Evolutionary conservation across 1,139 yeast species (phyloP), one percentile per base, ranked within the genome.

Genomic region (Yamadazyma oceani): DNA sequence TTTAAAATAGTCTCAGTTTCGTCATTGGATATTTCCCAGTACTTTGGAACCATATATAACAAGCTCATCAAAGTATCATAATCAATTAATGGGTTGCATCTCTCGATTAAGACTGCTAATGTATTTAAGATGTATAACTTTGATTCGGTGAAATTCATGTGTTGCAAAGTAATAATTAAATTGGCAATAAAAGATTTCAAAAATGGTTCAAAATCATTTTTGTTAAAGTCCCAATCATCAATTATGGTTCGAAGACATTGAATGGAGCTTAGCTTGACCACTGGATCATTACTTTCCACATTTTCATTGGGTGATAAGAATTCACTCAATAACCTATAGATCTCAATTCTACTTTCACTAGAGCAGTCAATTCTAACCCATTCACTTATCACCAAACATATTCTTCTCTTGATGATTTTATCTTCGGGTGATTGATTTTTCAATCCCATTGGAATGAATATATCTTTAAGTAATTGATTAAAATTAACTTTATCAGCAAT

Each of bases 211-310:
- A 92, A 87, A 30, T 70, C 78, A 10, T 64, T 66, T 42, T 85
- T 80, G 30, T 80, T 73, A 55, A 90, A 89, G 45, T 85, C 92
- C 89, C 95, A 88, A 49, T 88, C 97, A 44, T 87, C 92, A 21
- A 89, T 69, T 34, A 85, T 72, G 19, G 77, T 70, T 44, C 81
- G 73, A 12, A 89, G 62, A 0, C 90, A 78, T 51, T 83, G 85
- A n/a, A 85, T 69, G 0, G 94, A 82, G 2, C 95, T 79, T 17
- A 90, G 58, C 48, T 75, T 75, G 1, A 92, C 95, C 13, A 88
- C 95, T 38, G 73, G 68, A 54, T 90, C 97, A 48, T 80, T 76
- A 22, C 73, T 64, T 24, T 65, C 63, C 7, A 25, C 35, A 15
- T 63, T 46, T 9, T 60, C 42, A n/a, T 50, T 47, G 2, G 72